Conservation (phyloP, 768 basidiomycete genomes). For the Amanita molliuscula region DNA sequence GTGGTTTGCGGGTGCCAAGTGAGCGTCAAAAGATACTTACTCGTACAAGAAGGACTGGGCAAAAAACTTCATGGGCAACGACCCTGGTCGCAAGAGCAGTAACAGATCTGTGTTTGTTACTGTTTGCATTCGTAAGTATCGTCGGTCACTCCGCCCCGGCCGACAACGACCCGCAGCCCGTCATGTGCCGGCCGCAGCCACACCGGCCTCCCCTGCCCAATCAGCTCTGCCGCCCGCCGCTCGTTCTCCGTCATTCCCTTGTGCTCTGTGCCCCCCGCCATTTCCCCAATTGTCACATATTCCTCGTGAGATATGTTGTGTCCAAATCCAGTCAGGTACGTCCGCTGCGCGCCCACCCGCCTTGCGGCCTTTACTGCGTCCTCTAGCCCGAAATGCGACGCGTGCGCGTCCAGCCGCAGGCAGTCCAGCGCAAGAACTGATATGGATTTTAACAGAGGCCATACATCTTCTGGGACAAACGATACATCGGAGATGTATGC, state of each 20-base stretch:
- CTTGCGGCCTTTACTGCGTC: constrained; percentile 48
- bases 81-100: constrained; percentile 16
- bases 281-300: constrained; percentile 54
- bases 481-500: constrained; percentile 82
- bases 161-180: constrained; percentile 50
- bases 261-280: constrained; percentile 26
- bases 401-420: constrained; percentile 51
- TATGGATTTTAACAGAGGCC: constrained; percentile 37
- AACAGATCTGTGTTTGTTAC: neutral
- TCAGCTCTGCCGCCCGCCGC: constrained; percentile 30
- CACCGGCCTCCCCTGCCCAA: constrained; percentile 33
- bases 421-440: constrained; percentile 72
- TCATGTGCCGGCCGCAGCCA: constrained; percentile 74
- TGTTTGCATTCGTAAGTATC: constrained; percentile 31
- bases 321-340: constrained; percentile 66
- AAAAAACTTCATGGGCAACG: constrained; percentile 44
- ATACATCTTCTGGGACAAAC: constrained; percentile 64
- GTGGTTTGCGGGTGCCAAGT: neutral
- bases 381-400: constrained; percentile 73
- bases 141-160: constrained; percentile 33
- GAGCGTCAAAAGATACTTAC: constrained; percentile 21
- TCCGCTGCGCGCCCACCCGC: constrained; percentile 46
- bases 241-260: constrained; percentile 25
- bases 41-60: constrained; percentile 46
- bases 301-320: constrained; percentile 77